These are phyloP conservation scores for Yarrowia sp. DNA, from an alignment of 805 yeast species.

Conservation along the genomic window DNA sequence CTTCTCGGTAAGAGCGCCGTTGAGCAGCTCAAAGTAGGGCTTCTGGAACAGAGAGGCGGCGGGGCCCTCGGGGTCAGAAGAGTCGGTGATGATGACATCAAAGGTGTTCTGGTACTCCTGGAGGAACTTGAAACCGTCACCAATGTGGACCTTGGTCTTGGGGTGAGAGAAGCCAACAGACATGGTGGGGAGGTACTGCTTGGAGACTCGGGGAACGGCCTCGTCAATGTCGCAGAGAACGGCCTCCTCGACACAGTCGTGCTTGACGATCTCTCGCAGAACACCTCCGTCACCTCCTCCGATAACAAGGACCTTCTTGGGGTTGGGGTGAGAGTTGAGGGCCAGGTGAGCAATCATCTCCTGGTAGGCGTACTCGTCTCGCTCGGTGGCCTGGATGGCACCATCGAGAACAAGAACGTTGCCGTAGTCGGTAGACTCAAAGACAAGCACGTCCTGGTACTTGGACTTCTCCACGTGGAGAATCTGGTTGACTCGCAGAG, in stretches of 20 bases:
- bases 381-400: conserved; percentile 92
- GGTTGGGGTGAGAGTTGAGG: conserved; percentile 88
- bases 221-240: conserved; percentile 94
- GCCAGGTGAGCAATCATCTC: conserved; percentile 98
- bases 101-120: conserved; percentile 79
- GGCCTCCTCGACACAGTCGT: conserved; percentile 80
- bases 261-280: conserved; percentile 89
- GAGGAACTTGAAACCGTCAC: conserved; percentile 96
- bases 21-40: conserved; percentile 80
- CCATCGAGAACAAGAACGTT: conserved; percentile 93
- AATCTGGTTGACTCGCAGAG: conserved; percentile 59
- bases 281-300: conserved; percentile 99
- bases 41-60: conserved; percentile 92
- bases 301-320: conserved; percentile 87
- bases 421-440: conserved; percentile 91
- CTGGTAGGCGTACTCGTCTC: conserved; percentile 92
- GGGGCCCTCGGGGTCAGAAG: conserved; percentile 98
- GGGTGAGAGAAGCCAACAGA: conserved; percentile 81
- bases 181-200: conserved; percentile 85
- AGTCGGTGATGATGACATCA: conserved; percentile 95
- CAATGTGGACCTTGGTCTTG: conserved; percentile 84
- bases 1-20: conserved; percentile 84
- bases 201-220: conserved; percentile 82
- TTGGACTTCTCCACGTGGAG: conserved; percentile 65
- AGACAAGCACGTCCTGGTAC: conserved; percentile 84